Conservation (phyloP, 2,329 filamentous ascomycete genomes). For the Xylaria digitata region DNA sequence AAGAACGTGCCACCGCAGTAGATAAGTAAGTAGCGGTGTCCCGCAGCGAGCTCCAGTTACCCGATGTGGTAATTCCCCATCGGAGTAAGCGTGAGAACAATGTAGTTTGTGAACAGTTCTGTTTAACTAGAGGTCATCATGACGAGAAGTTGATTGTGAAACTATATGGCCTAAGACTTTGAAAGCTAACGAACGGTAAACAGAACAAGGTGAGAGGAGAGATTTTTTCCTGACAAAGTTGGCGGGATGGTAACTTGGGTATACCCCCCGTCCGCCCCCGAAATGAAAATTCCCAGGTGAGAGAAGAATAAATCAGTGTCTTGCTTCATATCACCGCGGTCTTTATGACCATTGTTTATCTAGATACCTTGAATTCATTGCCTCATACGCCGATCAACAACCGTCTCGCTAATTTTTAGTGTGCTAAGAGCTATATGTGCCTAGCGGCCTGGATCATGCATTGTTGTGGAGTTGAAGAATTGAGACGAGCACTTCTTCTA, state of each 20-base stretch:
- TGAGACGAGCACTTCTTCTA: conserved; percentile 30
- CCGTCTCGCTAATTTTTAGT: not conserved
- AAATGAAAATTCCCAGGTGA: not conserved
- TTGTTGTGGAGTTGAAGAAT: conserved; percentile 24
- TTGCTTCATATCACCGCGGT: conserved; percentile 2
- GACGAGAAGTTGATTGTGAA: not conserved
- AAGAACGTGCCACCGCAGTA: not conserved
- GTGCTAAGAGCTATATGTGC: not conserved
- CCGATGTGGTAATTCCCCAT: conserved; percentile 36
- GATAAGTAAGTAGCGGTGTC: conserved; percentile 15
- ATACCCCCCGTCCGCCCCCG: not conserved
- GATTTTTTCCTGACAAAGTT: not conserved
- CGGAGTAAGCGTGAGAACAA: conserved; percentile 20
- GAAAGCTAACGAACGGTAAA: not conserved
- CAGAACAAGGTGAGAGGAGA: not conserved
- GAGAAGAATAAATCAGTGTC: not conserved
- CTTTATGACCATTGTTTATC: conserved; percentile 1
- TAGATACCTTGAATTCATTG: not conserved
- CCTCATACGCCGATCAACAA: not conserved
- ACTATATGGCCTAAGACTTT: not conserved
- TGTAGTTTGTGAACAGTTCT: not conserved
- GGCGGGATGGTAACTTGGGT: not conserved
- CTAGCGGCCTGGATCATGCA: not conserved
- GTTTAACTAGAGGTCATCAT: not conserved
- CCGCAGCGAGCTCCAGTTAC: conserved; percentile 33